Percentiles rank a stretch among this genome's conserved stretches.
These are phyloP conservation scores for Lachnellula willkommii DNA, from an alignment of 2,329 filamentous ascomycete species.

Conservation along the genomic window DNA sequence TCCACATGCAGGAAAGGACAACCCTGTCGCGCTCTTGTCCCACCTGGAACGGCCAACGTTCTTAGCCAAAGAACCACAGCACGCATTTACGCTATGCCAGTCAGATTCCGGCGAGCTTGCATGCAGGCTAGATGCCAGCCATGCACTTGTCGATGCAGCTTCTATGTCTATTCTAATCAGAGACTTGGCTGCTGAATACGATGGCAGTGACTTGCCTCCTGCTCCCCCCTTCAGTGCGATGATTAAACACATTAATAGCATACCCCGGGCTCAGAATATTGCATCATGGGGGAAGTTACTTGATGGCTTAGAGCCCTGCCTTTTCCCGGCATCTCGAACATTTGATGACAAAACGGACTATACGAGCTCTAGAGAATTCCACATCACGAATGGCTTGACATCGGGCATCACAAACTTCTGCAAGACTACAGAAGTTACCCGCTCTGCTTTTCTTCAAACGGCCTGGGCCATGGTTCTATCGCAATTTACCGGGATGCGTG, in stretches of 20 bases:
- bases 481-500: constrained; percentile 40
- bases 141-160: neutral
- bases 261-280: neutral
- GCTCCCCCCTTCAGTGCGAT: too few species aligned
- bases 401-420: neutral
- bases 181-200: neutral
- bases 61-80: neutral
- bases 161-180: neutral
- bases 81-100: neutral
- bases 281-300: too few species aligned
- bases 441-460: constrained; percentile 46
- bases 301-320: too few species aligned
- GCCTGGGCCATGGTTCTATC: constrained; percentile 48
- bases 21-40: neutral
- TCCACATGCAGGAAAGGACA: neutral
- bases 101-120: neutral
- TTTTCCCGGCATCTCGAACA: too few species aligned
- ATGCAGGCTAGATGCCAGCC: constrained; percentile 1
- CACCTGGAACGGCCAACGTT: neutral
- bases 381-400: neutral
- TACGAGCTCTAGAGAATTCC: neutral
- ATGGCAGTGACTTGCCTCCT: neutral
- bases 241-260: neutral
- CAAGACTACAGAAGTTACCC: constrained; percentile 29
- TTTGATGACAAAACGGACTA: too few species aligned